Evolutionary conservation across 306 rosid genomes (phyloP), one percentile per base, ranked within the genome.

Genomic region (Vicia villosa): DNA sequence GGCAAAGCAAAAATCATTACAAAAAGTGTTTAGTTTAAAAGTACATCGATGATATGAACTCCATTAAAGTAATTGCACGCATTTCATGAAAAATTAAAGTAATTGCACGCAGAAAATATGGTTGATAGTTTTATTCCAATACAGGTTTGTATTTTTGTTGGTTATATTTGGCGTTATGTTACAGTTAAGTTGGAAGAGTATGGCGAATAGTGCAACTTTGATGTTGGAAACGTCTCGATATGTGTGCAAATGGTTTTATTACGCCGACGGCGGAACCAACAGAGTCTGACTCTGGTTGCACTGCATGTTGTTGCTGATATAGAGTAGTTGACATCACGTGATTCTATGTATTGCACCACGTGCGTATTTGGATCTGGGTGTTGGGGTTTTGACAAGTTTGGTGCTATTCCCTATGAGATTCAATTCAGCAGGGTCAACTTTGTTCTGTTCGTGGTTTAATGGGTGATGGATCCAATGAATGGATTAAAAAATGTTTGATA

Each of bases 181-280:
- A 7, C 46, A 70, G 70, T 75, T 81, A 40, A 55, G 54, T 73
- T 45, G 42, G 40, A 46, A n/a, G 64, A 56, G 34, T 4, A 13
- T 36, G 64, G 80, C 79, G 61, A 72, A 74, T 69, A 21, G 7
- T 57, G 58, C 80, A 69, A 61, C 17, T 57, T 72, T 66, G 77
- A 63, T 43, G 79, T 21, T 24, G 30, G 65, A 50, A 14, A 41
- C 36, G 28, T 32, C 58, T 83, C 52, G 79, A 74, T 63, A 54
- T 19, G 77, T 17, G 85, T 79, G 83, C 79, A 42, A 42, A 41
- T 30, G 52, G n/a, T 51, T 54, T 59, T 66, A n/a, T 61, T 43
- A 22, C 62, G 56, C 42, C 30, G 86, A 77, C 84, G 83, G 86
- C 86, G 69, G 40, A 41, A 63, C 3, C 22, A 82, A 79, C 70